These are phyloP conservation scores for Phaeosphaeria sp. DNA, from an alignment of 2,329 filamentous ascomycete genomes.

Conservation along the genomic window DNA sequence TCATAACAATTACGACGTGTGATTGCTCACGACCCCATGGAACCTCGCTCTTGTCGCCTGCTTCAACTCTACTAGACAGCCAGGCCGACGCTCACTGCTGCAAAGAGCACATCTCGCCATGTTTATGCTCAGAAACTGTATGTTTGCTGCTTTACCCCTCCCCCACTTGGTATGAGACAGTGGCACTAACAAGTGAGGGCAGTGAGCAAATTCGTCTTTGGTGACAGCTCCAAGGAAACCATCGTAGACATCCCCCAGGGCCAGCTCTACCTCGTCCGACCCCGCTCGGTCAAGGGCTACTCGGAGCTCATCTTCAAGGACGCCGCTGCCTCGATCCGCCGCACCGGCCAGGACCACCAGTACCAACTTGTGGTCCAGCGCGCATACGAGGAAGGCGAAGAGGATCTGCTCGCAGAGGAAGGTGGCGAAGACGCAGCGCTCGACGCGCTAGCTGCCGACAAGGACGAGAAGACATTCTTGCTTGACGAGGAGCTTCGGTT, in stretches of 20 bases:
- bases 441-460: conserved; percentile 77
- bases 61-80: conserved; percentile 26
- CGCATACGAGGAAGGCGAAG: conserved; percentile 97
- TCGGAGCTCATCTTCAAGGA: conserved; percentile 99
- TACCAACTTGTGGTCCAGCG: conserved; percentile 97
- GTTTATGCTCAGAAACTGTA: conserved; percentile 52
- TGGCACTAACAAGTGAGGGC: conserved; percentile 30
- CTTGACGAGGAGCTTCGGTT: conserved; percentile 93
- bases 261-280: conserved; percentile 95
- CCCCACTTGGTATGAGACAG: conserved; percentile 27
- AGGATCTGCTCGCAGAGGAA: conserved; percentile 87
- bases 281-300: conserved; percentile 94
- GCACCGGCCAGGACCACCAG: conserved; percentile 93
- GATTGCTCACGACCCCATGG: conserved; percentile 19
- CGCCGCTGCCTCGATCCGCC: conserved; percentile 87
- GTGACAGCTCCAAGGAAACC: conserved; percentile 86
- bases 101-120: conserved; percentile 34
- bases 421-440: conserved; percentile 81
- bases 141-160: conserved; percentile 39
- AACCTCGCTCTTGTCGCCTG: conserved; percentile 17
- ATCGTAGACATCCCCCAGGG: conserved; percentile 94
- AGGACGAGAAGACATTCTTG: conserved; percentile 96
- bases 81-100: conserved; percentile 16
- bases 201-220: conserved; percentile 94
- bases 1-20: conserved; percentile 23